Conservation (phyloP, 768 basidiomycete genomes). For the Phaeotremella fagi region DNA sequence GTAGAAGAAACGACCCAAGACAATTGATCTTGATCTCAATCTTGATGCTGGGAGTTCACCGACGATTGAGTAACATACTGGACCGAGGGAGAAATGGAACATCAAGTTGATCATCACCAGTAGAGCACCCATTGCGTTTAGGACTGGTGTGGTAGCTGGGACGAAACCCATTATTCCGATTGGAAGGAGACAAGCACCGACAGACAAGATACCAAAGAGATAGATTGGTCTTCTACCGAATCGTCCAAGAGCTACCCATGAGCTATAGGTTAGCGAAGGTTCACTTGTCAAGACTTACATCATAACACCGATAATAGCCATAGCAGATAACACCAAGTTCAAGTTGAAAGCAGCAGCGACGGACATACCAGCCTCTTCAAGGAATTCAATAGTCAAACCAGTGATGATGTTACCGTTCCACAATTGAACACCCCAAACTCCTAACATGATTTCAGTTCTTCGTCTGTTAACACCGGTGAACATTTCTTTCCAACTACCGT, state of each 20-base stretch:
- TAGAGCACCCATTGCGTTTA: slow-evolving; percentile 17
- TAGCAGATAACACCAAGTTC: slow-evolving; percentile 21
- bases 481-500: slow-evolving; percentile 21
- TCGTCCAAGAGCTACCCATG: slow-evolving; percentile 11
- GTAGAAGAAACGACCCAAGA: slow-evolving; percentile 22
- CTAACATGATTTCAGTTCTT: slow-evolving; percentile 37
- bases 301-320: slow-evolving; percentile 26
- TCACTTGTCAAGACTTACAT: slow-evolving; percentile 10
- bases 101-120: slow-evolving; percentile 30
- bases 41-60: slow-evolving; percentile 24
- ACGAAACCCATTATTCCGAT: slow-evolving; percentile 29
- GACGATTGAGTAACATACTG: slow-evolving; percentile 30
- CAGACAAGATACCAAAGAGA: slow-evolving; percentile 16
- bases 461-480: slow-evolving; percentile 31
- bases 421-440: slow-evolving; percentile 24
- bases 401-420: slow-evolving; percentile 26
- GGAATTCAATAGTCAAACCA: slow-evolving; percentile 23
- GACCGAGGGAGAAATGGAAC: slow-evolving; percentile 28
- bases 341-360: slow-evolving; percentile 22
- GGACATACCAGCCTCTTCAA: slow-evolving; percentile 23
- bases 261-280: neutral
- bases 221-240: slow-evolving; percentile 28
- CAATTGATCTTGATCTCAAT: slow-evolving; percentile 17
- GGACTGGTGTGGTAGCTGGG: neutral
- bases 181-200: slow-evolving; percentile 12